These are phyloP conservation scores for Sarocladium brachiariae DNA, from an alignment of 2,329 filamentous ascomycete genomes.

Conservation along the genomic window DNA sequence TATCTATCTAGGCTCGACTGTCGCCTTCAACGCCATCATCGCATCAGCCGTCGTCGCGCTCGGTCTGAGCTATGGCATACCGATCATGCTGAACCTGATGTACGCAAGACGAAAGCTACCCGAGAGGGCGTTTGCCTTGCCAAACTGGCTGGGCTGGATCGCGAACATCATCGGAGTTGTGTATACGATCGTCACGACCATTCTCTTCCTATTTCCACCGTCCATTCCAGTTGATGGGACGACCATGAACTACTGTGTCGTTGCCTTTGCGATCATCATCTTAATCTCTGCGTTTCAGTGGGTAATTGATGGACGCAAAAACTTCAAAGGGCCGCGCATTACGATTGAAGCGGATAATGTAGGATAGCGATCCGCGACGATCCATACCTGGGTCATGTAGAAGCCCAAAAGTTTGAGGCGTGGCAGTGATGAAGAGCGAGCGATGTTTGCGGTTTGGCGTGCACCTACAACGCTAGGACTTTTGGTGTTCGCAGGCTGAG, in stretches of 20 bases:
- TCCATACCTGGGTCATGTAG: too few relatives aligned
- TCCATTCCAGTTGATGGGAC: constrained; percentile 53
- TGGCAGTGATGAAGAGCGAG: too few relatives aligned
- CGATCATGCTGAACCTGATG: constrained; percentile 61
- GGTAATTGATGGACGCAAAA: constrained; percentile 42
- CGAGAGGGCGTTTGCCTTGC: constrained; percentile 31
- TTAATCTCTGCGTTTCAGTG: constrained; percentile 36
- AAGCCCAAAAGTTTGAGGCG: too few relatives aligned
- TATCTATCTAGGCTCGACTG: constrained; percentile 58
- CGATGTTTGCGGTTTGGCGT: too few relatives aligned
- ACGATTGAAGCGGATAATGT: neutral
- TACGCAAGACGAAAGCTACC: constrained; percentile 61
- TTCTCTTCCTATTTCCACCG: constrained; percentile 70
- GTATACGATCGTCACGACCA: constrained; percentile 64
- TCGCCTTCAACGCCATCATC: constrained; percentile 61
- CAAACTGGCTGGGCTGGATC: constrained; percentile 29
- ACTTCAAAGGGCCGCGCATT: constrained; percentile 30
- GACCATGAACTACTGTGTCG: constrained; percentile 60
- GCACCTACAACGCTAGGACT: too few relatives aligned
- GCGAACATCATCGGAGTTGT: constrained; percentile 42
- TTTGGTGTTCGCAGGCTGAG: too few relatives aligned
- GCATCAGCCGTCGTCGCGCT: constrained; percentile 61
- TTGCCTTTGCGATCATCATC: constrained; percentile 41
- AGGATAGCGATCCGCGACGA: too few relatives aligned
- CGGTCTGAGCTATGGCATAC: constrained; percentile 64